Evolutionary conservation across 2,329 filamentous ascomycete genomes (phyloP).

Genomic region (Clarireedia hainanense): DNA sequence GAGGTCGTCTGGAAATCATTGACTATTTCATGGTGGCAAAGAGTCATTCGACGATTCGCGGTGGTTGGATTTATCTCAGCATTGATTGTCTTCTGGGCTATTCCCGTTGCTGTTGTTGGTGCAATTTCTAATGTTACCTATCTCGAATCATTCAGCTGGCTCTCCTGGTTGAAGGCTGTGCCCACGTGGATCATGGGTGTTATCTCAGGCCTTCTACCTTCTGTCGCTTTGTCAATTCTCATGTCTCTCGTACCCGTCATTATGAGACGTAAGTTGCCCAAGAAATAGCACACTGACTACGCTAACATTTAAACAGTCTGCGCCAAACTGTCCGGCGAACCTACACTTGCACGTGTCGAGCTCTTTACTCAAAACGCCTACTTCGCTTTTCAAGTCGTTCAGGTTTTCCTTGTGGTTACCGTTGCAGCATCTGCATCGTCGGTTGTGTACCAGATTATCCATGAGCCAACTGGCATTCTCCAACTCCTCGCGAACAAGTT

Average conservation of each 20-base stretch:
- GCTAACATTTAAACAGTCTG: conserved; percentile 43
- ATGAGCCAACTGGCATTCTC: conserved; percentile 54
- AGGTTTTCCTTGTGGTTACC: conserved; percentile 86
- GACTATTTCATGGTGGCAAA: conserved; percentile 78
- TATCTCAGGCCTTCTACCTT: conserved; percentile 76
- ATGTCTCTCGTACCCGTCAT: conserved; percentile 82
- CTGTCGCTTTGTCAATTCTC: conserved; percentile 69
- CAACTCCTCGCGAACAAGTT: conserved; percentile 63
- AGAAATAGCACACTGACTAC: background rate
- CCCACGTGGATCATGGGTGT: conserved; percentile 69
- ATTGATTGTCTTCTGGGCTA: conserved; percentile 80
- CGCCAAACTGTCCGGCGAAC: conserved; percentile 72
- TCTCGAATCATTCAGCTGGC: conserved; percentile 57
- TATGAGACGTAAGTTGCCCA: conserved; percentile 56
- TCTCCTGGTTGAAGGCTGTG: conserved; percentile 65
- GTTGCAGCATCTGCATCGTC: conserved; percentile 72
- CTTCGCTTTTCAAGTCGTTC: conserved; percentile 83
- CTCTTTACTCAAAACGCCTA: conserved; percentile 86
- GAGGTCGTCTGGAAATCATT: conserved; percentile 88
- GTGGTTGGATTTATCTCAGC: conserved; percentile 66
- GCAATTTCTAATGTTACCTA: conserved; percentile 76
- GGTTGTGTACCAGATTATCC: conserved; percentile 53
- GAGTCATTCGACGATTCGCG: conserved; percentile 61
- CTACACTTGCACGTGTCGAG: conserved; percentile 72
- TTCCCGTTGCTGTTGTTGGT: conserved; percentile 71